Percentiles rank a stretch among this genome's conserved stretches.
Conservation (phyloP, 2,329 filamentous ascomycete genomes). For the Apiospora koreana region DNA sequence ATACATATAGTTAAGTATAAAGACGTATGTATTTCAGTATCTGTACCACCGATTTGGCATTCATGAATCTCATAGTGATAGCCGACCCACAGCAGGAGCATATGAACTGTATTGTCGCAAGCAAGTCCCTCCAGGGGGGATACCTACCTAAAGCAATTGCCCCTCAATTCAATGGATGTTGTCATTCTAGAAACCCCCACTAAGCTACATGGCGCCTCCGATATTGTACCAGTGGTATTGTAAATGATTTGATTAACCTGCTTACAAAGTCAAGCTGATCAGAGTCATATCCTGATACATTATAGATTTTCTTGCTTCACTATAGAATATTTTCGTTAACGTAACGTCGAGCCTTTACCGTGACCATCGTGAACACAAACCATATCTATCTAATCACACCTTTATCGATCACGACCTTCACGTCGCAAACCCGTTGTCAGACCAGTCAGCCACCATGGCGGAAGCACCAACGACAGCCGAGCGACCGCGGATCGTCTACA, state of each 20-base stretch:
- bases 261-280: background rate
- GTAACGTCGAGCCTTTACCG: background rate
- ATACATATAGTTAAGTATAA: no score
- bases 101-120: background rate
- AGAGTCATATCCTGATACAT: background rate
- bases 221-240: background rate
- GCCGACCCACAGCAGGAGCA: background rate
- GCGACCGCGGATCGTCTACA: slow-evolving; percentile 72
- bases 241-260: background rate
- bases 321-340: background rate
- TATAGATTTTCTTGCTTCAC: background rate
- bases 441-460: background rate
- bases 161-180: background rate
- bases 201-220: background rate
- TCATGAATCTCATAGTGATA: background rate
- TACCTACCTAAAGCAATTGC: slow-evolving; percentile 6
- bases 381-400: background rate
- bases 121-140: background rate
- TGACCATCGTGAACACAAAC: background rate
- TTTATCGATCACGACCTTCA: background rate
- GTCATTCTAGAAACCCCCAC: slow-evolving; percentile 2
- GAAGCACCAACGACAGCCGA: background rate
- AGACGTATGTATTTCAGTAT: no score
- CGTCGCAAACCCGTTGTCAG: background rate
- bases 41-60: background rate